These are phyloP conservation scores for Phytophthora idaei DNA, from an alignment of 352 stramenopile species.

Conservation along the genomic window DNA sequence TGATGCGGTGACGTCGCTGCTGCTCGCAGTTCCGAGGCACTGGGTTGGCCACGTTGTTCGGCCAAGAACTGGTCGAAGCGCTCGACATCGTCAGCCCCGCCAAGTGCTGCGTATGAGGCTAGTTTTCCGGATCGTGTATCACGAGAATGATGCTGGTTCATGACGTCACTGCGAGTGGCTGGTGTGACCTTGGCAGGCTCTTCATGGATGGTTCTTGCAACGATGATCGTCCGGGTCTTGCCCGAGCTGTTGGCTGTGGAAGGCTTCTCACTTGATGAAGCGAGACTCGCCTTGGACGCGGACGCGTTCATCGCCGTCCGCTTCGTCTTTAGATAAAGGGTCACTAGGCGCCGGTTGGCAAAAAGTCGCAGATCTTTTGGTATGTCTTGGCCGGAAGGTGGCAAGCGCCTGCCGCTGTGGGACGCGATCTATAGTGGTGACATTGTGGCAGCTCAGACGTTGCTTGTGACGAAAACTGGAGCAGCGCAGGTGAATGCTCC, in stretches of 20 bases:
- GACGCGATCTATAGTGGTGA: constrained; percentile 65
- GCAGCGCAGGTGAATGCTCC: constrained; percentile 53
- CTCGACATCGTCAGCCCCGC: constrained; percentile 57
- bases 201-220: constrained; percentile 48
- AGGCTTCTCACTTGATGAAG: constrained; percentile 34
- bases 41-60: constrained; percentile 41
- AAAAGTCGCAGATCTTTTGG: constrained; percentile 21
- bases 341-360: constrained; percentile 26
- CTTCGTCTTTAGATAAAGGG: constrained; percentile 11
- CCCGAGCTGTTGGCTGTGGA: constrained; percentile 40
- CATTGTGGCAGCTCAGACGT: constrained; percentile 37
- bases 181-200: constrained; percentile 3
- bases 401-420: constrained; percentile 54
- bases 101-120: constrained; percentile 66
- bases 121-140: constrained; percentile 52
- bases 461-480: constrained; percentile 36
- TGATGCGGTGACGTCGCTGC: constrained; percentile 25
- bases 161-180: constrained; percentile 14
- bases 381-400: constrained; percentile 48
- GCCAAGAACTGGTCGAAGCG: constrained; percentile 64
- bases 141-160: constrained; percentile 26
- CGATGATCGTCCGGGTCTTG: constrained; percentile 62
- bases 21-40: constrained; percentile 37
- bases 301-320: constrained; percentile 47
- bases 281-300: constrained; percentile 46